Evolutionary conservation across 192 early-diverging fungal genomes (phyloP), one percentile per base, ranked within the genome.

Genomic region (Phycomyces blakesleeanus): DNA sequence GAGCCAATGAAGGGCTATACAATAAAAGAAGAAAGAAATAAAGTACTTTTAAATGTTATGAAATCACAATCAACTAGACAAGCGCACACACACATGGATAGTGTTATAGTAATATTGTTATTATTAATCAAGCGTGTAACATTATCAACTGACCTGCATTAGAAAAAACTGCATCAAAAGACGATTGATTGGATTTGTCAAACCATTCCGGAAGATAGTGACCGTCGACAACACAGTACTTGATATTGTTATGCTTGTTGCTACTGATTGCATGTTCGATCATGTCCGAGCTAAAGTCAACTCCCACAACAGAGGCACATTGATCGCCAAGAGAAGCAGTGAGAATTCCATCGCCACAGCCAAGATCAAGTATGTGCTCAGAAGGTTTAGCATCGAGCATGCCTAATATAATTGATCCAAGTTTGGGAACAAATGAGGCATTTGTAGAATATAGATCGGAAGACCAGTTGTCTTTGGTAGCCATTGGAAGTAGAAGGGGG

Each of bases 1-100:
- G 81, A 89, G 87, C 88, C 88, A 89, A 65, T 89, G 88, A 10
- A 89, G 49, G 24, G 88, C 87, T 86, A 55, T 7, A 61, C 12
- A 66, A 51, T 22, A 61, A n/a, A 20, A 10, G 10, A 54, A 15
- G 38, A 37, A 50, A 12, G 40, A 41, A 40, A 67, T 29, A 42
- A 16, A 68, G 16, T 4, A 25, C 59, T 29, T 47, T 12, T 24
- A 24, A n/a, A 62, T 41, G 24, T 27, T n/a, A n/a, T n/a, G n/a
- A n/a, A n/a, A n/a, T n/a, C n/a, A n/a, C n/a, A n/a, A n/a, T n/a
- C n/a, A n/a, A n/a, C n/a, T n/a, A n/a, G n/a, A n/a, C n/a, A n/a
- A n/a, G n/a, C n/a, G n/a, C n/a, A n/a, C n/a, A n/a, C n/a, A n/a
- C n/a, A n/a, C n/a, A n/a, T n/a, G n/a, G n/a, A n/a, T n/a, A n/a